Base-by-base conservation (phyloP, 192 early-diverging fungal species). In the Coemansia sp. region DNA sequence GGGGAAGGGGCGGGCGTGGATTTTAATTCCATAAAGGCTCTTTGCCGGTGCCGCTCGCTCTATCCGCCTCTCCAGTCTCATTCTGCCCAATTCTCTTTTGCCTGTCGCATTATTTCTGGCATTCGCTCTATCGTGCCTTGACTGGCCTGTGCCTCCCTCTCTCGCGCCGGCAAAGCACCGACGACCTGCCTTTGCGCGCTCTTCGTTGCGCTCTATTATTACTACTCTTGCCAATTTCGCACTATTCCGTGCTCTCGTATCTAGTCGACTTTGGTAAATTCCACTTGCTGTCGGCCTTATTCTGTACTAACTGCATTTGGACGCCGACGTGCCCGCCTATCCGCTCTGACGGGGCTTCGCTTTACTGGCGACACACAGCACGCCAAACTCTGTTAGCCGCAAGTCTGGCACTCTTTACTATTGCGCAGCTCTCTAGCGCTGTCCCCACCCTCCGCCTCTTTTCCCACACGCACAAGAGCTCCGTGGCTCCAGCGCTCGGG, bases 141-240 rank as follows among this genome's bases (percentile, higher is more conserved):
- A 26, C 33, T 53, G 35, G 23, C 33, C 35, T 18, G 51, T 53
- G 51, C 34, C 51, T 2, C n/a, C n/a, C n/a, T n/a, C n/a, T n/a
- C n/a, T n/a, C n/a, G n/a, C n/a, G n/a, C n/a, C n/a, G n/a, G n/a
- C n/a, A n/a, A n/a, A n/a, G n/a, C n/a, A n/a, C n/a, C n/a, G n/a
- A n/a, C n/a, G n/a, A n/a, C n/a, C n/a, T n/a, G n/a, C 18, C 8
- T 18, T 21, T 25, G 51, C 19, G n/a, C 37, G 36, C 8, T 31
- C 3, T 11, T 21, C 41, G 10, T 43, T 23, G 9, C 15, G 18
- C n/a, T 15, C 25, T 11, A 11, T 30, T 27, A 27, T 14, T 46
- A 3, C 11, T 10, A 3, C 40, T 25, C 19, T 18, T 23, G 4
- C 22, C 22, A n/a, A n/a, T n/a, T n/a, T n/a, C n/a, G n/a, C n/a